A percentile compares a stretch with the other conserved stretches of the same genome.
Evolutionary conservation across 2,329 filamentous ascomycete genomes (phyloP).

Genomic region (Fusarium tricinctum): DNA sequence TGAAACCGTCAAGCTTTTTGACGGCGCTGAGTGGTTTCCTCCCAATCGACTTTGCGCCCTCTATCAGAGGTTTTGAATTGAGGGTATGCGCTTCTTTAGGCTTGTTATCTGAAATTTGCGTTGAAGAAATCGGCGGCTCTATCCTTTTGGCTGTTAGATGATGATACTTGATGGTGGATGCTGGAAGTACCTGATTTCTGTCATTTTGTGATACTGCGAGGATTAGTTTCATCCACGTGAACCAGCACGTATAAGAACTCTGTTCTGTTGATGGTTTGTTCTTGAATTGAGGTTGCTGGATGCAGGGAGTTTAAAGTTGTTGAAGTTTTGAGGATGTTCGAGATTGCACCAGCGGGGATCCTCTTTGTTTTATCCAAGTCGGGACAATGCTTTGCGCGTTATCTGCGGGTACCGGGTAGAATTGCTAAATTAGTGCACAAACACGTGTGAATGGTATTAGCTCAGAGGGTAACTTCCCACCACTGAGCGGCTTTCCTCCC

Average conservation of each 20-base stretch:
- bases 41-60: fast-evolving
- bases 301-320: too few relatives aligned
- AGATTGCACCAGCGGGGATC: constrained; percentile 17
- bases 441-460: not conserved
- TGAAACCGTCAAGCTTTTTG: constrained; percentile 28
- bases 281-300: not conserved
- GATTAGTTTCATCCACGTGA: not conserved
- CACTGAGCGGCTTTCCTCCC: too few relatives aligned
- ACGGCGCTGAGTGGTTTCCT: not conserved
- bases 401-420: constrained; percentile 4
- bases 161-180: fast-evolving
- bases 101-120: not conserved
- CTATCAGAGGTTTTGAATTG: not conserved
- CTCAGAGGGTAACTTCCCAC: too few relatives aligned
- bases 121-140: not conserved
- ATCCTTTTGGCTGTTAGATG: not conserved
- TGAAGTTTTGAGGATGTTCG: not conserved
- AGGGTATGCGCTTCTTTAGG: not conserved
- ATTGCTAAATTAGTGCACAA: not conserved
- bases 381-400: constrained; percentile 1
- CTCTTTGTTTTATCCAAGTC: constrained; percentile 13
- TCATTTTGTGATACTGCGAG: not conserved
- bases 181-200: constrained; percentile 3
- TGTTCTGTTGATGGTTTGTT: not conserved
- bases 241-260: not conserved